A percentile compares a stretch with the other conserved stretches of the same genome.
phyloP scores from a whole-genome alignment of 805 yeast genomes.

The Lachancea waltii region DNA sequence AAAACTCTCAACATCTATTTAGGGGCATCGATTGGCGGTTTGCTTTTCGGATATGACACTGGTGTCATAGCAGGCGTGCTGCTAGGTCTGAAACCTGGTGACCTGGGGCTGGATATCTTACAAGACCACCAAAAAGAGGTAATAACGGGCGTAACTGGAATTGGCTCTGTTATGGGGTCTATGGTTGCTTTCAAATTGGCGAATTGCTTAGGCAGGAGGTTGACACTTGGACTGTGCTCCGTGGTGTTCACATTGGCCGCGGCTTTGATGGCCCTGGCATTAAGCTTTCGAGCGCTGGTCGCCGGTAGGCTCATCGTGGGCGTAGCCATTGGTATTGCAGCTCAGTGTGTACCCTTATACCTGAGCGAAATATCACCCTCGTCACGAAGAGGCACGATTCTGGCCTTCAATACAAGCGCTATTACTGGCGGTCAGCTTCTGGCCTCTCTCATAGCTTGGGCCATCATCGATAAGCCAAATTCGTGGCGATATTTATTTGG shows the following conservation, averaged over 20 bases:
- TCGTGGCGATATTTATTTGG: constrained; percentile 37
- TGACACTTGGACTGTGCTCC: constrained; percentile 38
- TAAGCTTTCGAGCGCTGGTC: constrained; percentile 36
- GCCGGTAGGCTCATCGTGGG: constrained; percentile 61
- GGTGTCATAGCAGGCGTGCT: constrained; percentile 59
- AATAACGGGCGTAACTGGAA: constrained; percentile 41
- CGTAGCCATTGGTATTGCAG: constrained; percentile 65
- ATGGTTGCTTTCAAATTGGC: constrained; percentile 45
- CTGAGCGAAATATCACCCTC: constrained; percentile 47
- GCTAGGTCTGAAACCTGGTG: constrained; percentile 38
- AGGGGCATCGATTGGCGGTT: constrained; percentile 50
- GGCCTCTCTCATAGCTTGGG: constrained; percentile 38
- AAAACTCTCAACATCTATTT: constrained; percentile 17
- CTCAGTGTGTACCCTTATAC: constrained; percentile 59
- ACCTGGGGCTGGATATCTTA: constrained; percentile 31
- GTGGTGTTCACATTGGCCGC: constrained; percentile 43
- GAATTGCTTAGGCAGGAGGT: constrained; percentile 42
- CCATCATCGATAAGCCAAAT: constrained; percentile 13
- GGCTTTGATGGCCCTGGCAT: constrained; percentile 40
- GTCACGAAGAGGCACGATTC: constrained; percentile 34
- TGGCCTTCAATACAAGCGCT: constrained; percentile 36
- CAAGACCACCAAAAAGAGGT: constrained; percentile 35
- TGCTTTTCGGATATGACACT: constrained; percentile 59
- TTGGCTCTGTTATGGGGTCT: constrained; percentile 51
- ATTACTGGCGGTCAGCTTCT: constrained; percentile 47